These are phyloP conservation scores for Apiospora phragmitis DNA, from an alignment of 2,329 filamentous ascomycete genomes.

Conservation along the genomic window DNA sequence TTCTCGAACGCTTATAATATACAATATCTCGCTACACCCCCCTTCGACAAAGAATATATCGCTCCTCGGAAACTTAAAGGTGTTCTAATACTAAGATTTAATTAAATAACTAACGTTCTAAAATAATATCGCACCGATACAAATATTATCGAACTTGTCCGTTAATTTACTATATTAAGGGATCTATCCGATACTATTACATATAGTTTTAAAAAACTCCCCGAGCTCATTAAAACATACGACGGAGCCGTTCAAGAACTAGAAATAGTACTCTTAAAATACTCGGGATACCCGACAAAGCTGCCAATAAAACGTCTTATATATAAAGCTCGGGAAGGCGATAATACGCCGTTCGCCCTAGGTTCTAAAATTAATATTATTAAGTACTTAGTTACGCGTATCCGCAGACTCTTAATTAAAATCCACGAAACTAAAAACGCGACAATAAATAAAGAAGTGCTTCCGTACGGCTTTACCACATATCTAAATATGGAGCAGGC, in stretches of 20 bases:
- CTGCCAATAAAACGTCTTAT: slow-evolving; percentile 75
- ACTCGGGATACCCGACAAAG: slow-evolving; percentile 81
- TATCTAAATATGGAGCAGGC: slow-evolving; percentile 88
- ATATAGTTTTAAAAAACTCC: slow-evolving; percentile 88
- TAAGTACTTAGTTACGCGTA: slow-evolving; percentile 84
- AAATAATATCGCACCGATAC: slow-evolving; percentile 77
- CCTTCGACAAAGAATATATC: neutral
- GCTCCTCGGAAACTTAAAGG: neutral
- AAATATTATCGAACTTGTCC: slow-evolving; percentile 80
- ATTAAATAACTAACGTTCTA: slow-evolving; percentile 81
- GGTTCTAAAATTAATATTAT: slow-evolving; percentile 86
- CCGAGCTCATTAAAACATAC: slow-evolving; percentile 81
- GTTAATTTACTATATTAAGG: slow-evolving; percentile 59
- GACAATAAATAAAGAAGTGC: slow-evolving; percentile 83
- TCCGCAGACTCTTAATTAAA: slow-evolving; percentile 77
- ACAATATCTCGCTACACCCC: neutral
- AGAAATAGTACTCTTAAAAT: slow-evolving; percentile 82
- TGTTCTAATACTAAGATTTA: neutral
- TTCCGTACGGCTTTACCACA: slow-evolving; percentile 92
- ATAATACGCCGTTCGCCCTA: slow-evolving; percentile 66
- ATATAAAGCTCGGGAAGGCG: slow-evolving; percentile 75
- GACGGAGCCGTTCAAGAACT: slow-evolving; percentile 77
- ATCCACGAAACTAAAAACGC: slow-evolving; percentile 80
- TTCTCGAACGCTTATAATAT: slow-evolving; percentile 67
- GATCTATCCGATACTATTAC: slow-evolving; percentile 80